Percentiles rank a stretch among this genome's conserved stretches.
These are phyloP conservation scores for Pinus tabuliformis DNA, from an alignment of 75 land plant species.

Conservation along the genomic window DNA sequence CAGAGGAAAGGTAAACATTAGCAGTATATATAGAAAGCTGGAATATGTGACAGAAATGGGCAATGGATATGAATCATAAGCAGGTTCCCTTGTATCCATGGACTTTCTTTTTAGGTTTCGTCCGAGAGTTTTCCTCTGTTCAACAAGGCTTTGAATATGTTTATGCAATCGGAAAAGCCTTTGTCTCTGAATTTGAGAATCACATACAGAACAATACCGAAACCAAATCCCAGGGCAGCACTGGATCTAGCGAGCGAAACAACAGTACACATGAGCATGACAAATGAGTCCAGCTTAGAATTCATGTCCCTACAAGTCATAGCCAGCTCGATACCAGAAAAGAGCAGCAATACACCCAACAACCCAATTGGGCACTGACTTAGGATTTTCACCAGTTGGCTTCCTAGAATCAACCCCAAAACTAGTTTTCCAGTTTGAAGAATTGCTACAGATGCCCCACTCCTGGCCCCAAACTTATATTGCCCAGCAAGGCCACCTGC, in stretches of 20 bases:
- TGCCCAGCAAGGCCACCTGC: constrained; percentile 92
- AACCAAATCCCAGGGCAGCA: constrained; percentile 71
- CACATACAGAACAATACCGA: constrained; percentile 48
- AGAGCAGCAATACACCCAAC: constrained; percentile 75
- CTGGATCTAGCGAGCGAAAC: constrained; percentile 67
- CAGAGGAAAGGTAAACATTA: no score
- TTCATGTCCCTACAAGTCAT: constrained; percentile 81
- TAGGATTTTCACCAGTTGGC: constrained; percentile 48
- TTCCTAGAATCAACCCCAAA: constrained; percentile 65
- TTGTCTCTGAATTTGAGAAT: constrained; percentile 49
- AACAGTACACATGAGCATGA: constrained; percentile 57
- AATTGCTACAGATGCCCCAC: constrained; percentile 63
- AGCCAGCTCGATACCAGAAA: constrained; percentile 84
- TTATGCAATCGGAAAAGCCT: no score
- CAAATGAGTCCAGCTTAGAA: constrained; percentile 62
- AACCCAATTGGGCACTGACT: constrained; percentile 64
- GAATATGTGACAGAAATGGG: no score
- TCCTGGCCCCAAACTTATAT: constrained; percentile 84
- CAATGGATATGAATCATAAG: no score
- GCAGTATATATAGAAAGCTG: no score
- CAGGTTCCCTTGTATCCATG: no score
- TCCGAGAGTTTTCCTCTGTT: no score
- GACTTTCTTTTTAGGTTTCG: no score
- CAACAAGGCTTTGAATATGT: no score
- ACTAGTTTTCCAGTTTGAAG: constrained; percentile 59